Evolutionary conservation across 768 basidiomycete genomes (phyloP).

Genomic region (Chalciporus sphaerocephalus): DNA sequence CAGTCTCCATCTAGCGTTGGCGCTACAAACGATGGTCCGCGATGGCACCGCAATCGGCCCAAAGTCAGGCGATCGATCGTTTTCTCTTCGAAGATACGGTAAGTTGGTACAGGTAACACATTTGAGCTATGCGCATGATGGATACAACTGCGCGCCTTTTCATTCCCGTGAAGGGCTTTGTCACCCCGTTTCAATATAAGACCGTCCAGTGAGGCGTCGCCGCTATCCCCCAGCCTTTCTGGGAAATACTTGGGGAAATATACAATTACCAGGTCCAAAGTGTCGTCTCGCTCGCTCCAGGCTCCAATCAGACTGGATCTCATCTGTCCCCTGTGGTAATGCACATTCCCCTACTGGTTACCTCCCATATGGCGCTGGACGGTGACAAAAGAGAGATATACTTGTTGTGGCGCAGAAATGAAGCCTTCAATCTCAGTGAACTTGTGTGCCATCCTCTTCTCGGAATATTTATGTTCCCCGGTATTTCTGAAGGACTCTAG

Average conservation of each 20-base stretch:
- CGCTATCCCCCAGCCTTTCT: background rate
- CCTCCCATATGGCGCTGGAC: slow-evolving; percentile 10
- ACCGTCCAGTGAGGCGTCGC: background rate
- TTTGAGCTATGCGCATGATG: background rate
- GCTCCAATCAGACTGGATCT: background rate
- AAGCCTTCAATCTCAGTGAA: slow-evolving; percentile 1
- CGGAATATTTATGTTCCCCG: slow-evolving; percentile 11
- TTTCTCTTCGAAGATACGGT: background rate
- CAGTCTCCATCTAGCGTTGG: background rate
- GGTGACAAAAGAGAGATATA: slow-evolving; percentile 10
- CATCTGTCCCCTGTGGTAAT: background rate
- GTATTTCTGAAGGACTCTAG: slow-evolving; percentile 2
- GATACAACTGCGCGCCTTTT: slow-evolving; percentile 4
- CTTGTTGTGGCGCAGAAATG: slow-evolving; percentile 2
- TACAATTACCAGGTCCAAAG: background rate
- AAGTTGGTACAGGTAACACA: background rate
- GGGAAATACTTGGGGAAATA: background rate
- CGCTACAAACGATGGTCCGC: background rate
- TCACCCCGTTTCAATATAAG: slow-evolving; percentile 13
- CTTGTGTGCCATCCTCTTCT: slow-evolving; percentile 1
- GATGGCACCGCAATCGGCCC: no score
- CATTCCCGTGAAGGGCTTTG: slow-evolving; percentile 23
- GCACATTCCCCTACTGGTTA: background rate
- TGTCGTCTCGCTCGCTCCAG: background rate
- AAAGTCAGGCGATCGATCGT: background rate